Percentiles rank a stretch among this genome's conserved stretches.
These are phyloP conservation scores for Exophiala aquamarina DNA, from an alignment of 2,329 filamentous ascomycete genomes.

Conservation along the genomic window DNA sequence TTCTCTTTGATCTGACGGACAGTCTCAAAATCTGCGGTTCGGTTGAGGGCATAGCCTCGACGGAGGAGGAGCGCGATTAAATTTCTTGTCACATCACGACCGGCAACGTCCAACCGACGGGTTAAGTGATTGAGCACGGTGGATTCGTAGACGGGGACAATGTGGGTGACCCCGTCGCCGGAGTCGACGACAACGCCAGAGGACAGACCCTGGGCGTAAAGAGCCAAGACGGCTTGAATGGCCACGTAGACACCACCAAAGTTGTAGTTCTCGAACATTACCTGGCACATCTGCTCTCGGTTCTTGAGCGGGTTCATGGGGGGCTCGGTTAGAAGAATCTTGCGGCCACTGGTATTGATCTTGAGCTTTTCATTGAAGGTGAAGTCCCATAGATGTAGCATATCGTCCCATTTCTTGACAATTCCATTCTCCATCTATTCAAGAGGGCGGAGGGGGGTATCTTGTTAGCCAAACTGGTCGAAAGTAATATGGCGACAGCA, in stretches of 20 bases:
- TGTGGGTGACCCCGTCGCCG: conserved; percentile 96
- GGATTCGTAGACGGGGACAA: conserved; percentile 97
- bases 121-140: conserved; percentile 97
- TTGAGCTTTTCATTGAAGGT: conserved; percentile 98
- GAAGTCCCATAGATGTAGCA: conserved; percentile 99
- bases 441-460: neutral
- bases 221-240: conserved; percentile 91
- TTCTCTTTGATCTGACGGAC: conserved; percentile 99
- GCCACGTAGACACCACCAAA: conserved; percentile 98
- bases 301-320: conserved; percentile 98
- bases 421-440: conserved; percentile 96
- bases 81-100: conserved; percentile 96
- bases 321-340: conserved; percentile 95
- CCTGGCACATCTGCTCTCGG: conserved; percentile 95
- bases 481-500: neutral
- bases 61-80: conserved; percentile 91
- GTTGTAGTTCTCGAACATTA: conserved; percentile 97
- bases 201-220: conserved; percentile 92
- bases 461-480: conserved; percentile 1
- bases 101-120: conserved; percentile 88
- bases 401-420: conserved; percentile 99
- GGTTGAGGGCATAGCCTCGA: conserved; percentile 93
- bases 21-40: conserved; percentile 98
- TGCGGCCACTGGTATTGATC: conserved; percentile 84
- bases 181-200: conserved; percentile 98